Evolutionary conservation across 1,284 basidiomycete genomes (phyloP), one percentile per base, ranked within the genome.

Genomic region (Sutorius eximius): DNA sequence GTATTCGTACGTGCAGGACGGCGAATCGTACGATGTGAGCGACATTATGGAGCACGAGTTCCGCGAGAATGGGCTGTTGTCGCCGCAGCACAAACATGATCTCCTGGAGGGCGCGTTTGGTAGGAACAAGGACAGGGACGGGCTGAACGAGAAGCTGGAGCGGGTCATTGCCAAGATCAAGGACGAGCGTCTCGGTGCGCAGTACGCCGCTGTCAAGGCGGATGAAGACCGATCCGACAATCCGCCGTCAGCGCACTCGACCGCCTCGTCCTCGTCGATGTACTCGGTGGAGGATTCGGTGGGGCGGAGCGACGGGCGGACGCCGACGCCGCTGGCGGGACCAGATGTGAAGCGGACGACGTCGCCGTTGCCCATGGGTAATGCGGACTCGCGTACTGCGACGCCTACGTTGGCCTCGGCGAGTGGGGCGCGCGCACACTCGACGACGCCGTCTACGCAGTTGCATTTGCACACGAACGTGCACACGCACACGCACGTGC

Each of bases 1-100:
- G 1, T 98, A 98, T 68, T 96, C 93, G 29, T 97, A 94, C 66
- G 86, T 97, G 41, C 87, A 93, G 58, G 90, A 90, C 58, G 93
- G 93, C 10, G 90, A 91, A 71, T 89, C 88, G 3, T 89, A 87
- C 62, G 95, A 98, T 69, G 93, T 98, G 67, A 95, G 91, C 64
- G 87, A 94, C 58, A 89, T 97, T 54, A 83, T 97, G 36, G 92
- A 95, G 68, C 85, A 91, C 66, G 95, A 95, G 63, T 87, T 87
- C 79, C 77, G 82, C 15, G 81, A 79, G 59, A 75, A 67, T 51
- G 71, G 64, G 16, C 57, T 64, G 16, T 51, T 59, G 18, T 53
- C 64, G 0, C 64, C 55, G 1, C n/a, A 30, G 20, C 70, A 74
- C 38, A 75, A 78, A 60, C 76, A 77, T 36, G 89, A 93, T 67